Percentiles rank a stretch among this genome's conserved stretches.
Conservation (phyloP, 371 early-diverging fungal species). For the Saksenaea oblongispora region DNA sequence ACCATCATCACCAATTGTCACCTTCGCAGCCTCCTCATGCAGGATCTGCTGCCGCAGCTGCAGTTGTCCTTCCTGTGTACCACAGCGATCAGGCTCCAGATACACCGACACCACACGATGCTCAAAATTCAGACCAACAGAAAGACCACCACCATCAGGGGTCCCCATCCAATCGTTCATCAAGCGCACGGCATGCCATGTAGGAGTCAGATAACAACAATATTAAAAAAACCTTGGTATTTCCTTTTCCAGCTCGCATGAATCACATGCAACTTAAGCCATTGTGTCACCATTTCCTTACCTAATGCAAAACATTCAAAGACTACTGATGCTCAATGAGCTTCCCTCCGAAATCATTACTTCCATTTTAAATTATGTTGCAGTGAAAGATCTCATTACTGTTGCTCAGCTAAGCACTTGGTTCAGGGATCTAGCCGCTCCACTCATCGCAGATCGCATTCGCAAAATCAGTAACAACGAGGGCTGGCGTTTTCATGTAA, state of each 20-base stretch:
- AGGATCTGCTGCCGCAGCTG: conserved; percentile 1
- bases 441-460: not conserved
- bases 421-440: not conserved
- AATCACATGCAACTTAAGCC: not conserved
- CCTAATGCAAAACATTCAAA: not conserved
- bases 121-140: not conserved
- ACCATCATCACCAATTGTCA: conserved; percentile 3
- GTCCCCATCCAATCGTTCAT: not conserved
- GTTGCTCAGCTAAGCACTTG: not conserved
- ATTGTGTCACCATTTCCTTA: not conserved
- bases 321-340: not conserved
- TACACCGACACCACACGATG: not conserved
- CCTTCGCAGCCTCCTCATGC: conserved; percentile 4
- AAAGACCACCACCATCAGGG: not conserved
- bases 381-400: not conserved
- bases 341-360: not conserved
- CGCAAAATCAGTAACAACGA: not conserved
- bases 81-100: conserved; percentile 3
- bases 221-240: not conserved
- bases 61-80: not conserved
- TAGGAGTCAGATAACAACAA: not conserved
- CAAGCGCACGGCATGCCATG: conserved; percentile 1
- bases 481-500: not conserved
- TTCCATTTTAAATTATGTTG: not conserved
- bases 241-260: conserved; percentile 4